Percentiles rank a stretch among this genome's conserved stretches.
phyloP scores from a whole-genome alignment of 2,329 filamentous ascomycete genomes.

The Venturia aucupariae region DNA sequence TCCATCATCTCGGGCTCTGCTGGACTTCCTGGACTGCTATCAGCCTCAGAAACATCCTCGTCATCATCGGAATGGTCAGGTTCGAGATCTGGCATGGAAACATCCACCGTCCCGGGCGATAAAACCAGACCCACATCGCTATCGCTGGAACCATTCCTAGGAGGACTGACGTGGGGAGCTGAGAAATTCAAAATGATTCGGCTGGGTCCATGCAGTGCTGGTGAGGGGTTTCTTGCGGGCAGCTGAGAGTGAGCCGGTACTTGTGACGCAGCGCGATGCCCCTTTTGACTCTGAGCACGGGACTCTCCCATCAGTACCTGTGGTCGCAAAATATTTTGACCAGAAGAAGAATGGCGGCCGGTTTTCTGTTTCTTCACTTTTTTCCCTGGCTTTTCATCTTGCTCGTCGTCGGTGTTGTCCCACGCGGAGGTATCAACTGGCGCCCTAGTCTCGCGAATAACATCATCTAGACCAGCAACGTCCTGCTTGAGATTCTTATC shows the following conservation, averaged over 20 bases:
- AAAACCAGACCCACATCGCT: slow-evolving; percentile 26
- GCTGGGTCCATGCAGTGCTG: not conserved
- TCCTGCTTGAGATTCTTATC: not conserved
- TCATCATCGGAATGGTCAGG: slow-evolving; percentile 43
- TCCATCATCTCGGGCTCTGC: slow-evolving; percentile 28
- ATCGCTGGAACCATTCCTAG: not conserved
- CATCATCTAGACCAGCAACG: not conserved
- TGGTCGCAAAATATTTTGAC: not conserved
- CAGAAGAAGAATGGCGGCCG: slow-evolving; percentile 1
- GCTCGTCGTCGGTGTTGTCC: slow-evolving; percentile 9
- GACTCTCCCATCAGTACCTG: not conserved
- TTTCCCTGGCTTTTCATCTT: slow-evolving; percentile 4
- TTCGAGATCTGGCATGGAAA: slow-evolving; percentile 39
- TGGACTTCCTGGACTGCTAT: slow-evolving; percentile 14
- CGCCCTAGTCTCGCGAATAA: slow-evolving; percentile 15
- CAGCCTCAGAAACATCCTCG: slow-evolving; percentile 31
- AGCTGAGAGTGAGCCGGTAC: not conserved
- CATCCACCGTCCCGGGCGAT: slow-evolving; percentile 37
- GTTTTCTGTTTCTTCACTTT: slow-evolving; percentile 11
- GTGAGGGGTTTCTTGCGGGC: not conserved
- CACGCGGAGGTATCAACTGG: slow-evolving; percentile 24
- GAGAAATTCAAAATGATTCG: not conserved
- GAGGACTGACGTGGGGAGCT: not conserved
- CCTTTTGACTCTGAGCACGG: slow-evolving; percentile 5
- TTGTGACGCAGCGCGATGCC: not conserved